Evolutionary conservation across 1,284 basidiomycete genomes (phyloP).

Genomic region (Malassezia slooffiae): DNA sequence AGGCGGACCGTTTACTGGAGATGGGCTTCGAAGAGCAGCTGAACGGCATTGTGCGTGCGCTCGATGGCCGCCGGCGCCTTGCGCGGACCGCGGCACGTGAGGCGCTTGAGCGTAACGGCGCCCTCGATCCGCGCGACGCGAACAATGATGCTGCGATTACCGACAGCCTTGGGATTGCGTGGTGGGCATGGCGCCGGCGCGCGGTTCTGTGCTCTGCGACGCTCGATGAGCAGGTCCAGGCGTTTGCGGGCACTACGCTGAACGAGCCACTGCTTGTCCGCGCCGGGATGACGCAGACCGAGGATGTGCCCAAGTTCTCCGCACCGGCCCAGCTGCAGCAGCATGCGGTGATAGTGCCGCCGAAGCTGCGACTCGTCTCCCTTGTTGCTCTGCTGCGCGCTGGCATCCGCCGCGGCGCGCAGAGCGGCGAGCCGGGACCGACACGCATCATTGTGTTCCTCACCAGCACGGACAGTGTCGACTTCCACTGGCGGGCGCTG

Average conservation of each 20-base stretch:
- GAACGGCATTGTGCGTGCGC: conserved; percentile 61
- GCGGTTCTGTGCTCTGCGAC: conserved; percentile 94
- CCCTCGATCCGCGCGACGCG: conserved; percentile 11
- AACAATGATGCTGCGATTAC: conserved; percentile 20
- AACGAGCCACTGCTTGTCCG: conserved; percentile 51
- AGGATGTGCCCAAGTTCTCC: conserved; percentile 56
- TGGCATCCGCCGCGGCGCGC: conserved; percentile 54
- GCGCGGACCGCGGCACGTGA: conserved; percentile 54
- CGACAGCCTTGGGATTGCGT: conserved; percentile 33
- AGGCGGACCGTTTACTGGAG: conserved; percentile 80
- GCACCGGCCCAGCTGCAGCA: conserved; percentile 91
- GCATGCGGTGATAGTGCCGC: conserved; percentile 79
- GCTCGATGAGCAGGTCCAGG: conserved; percentile 85
- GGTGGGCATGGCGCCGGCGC: conserved; percentile 54
- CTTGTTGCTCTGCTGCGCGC: conserved; percentile 64
- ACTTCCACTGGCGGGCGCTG: conserved; percentile 88
- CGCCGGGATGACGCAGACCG: conserved; percentile 48
- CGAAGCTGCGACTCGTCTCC: conserved; percentile 83
- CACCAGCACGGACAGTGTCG: conserved; percentile 91
- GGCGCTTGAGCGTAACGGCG: conserved; percentile 22
- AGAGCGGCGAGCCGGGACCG: conserved; percentile 37
- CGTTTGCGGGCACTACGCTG: conserved; percentile 72
- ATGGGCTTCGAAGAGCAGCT: conserved; percentile 50
- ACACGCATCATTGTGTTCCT: conserved; percentile 78
- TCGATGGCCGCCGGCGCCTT: conserved; percentile 35